Evolutionary conservation across 306 rosid genomes (phyloP).

Genomic region (Biancaea sappan): DNA sequence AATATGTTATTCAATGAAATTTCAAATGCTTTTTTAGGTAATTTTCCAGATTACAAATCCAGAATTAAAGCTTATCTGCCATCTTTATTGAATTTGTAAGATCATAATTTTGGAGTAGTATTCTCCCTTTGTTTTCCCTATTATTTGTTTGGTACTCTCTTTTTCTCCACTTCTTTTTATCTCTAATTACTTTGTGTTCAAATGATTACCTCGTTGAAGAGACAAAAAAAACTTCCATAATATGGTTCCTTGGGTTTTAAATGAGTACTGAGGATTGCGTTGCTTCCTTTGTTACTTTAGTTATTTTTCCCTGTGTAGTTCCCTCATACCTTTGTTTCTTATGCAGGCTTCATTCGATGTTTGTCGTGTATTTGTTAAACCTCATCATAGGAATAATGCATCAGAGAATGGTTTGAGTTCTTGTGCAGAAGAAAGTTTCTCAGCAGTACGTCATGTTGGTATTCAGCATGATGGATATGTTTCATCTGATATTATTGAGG

Average conservation of each 20-base stretch:
- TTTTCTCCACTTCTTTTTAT: background rate
- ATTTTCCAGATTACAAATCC: background rate
- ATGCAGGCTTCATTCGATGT: slow-evolving; percentile 64
- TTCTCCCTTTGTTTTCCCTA: background rate
- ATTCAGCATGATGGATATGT: slow-evolving; percentile 51
- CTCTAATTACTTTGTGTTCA: background rate
- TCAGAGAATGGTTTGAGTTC: slow-evolving; percentile 58
- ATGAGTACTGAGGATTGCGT: background rate
- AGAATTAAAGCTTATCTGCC: background rate
- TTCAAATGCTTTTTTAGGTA: background rate
- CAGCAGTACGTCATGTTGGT: slow-evolving; percentile 57
- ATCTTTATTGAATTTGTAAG: background rate
- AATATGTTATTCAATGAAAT: background rate
- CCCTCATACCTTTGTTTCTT: slow-evolving; percentile 6
- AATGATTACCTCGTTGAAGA: background rate
- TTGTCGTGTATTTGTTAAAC: slow-evolving; percentile 58
- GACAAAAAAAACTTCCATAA: background rate
- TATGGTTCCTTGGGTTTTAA: background rate
- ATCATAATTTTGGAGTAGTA: background rate
- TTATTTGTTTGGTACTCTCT: background rate
- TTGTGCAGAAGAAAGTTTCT: slow-evolving; percentile 58
- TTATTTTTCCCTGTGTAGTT: background rate
- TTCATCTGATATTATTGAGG: slow-evolving; percentile 31
- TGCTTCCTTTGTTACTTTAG: background rate
- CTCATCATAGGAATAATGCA: slow-evolving; percentile 37